These are phyloP conservation scores for Ramaria rubella DNA, from an alignment of 768 basidiomycete species.

Conservation along the genomic window DNA sequence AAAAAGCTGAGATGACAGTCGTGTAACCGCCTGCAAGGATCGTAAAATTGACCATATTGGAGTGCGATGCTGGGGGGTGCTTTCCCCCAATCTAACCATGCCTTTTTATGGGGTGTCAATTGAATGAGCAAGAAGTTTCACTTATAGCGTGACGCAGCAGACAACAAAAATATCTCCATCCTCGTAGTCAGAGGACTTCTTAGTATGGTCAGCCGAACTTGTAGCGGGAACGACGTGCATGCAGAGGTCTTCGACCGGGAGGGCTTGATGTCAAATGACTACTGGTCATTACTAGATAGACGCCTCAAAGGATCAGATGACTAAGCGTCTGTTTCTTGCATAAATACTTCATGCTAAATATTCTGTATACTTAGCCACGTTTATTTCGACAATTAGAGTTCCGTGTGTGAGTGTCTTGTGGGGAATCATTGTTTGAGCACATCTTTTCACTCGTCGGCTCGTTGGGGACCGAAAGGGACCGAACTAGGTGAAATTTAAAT, in stretches of 20 bases:
- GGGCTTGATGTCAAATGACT: neutral
- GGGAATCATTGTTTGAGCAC: too few relatives aligned
- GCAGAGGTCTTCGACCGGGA: neutral
- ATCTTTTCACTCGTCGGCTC: too few relatives aligned
- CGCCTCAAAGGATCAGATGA: too few relatives aligned
- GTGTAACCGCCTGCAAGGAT: constrained; percentile 64
- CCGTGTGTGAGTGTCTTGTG: too few relatives aligned
- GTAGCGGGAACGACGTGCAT: neutral
- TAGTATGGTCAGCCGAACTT: neutral
- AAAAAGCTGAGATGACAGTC: constrained; percentile 54
- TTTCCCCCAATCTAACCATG: neutral
- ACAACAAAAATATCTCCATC: neutral
- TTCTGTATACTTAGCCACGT: too few relatives aligned
- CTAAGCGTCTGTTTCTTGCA: too few relatives aligned
- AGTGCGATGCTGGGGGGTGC: neutral
- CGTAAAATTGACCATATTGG: constrained; percentile 55
- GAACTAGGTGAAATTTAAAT: too few relatives aligned
- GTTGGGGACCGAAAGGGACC: too few relatives aligned
- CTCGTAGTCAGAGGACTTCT: neutral
- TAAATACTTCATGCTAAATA: too few relatives aligned
- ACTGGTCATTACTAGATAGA: too few relatives aligned
- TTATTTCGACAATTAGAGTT: too few relatives aligned
- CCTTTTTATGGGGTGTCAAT: neutral
- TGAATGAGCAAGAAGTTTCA: neutral
- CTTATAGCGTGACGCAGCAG: neutral